phyloP scores from a whole-genome alignment of 306 rosid genomes.

The apple (Malus domestica) region ASM211411v1 NC_041790.1:1440501-1441000 shows the following conservation, averaged over 20 bases:
- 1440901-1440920: no score
- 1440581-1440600: conserved; percentile 38
- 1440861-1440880: no score
- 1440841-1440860: no score
- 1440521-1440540: conserved; percentile 45
- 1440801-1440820: no score
- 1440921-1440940: no score
- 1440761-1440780: no score
- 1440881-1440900: no score
- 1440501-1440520: not conserved
- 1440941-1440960: no score
- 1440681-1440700: conserved; percentile 26
- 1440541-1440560: conserved; percentile 41
- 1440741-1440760: conserved; percentile 15
- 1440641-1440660: conserved; percentile 26
- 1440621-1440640: conserved; percentile 37
- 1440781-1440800: no score
- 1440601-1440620: conserved; percentile 28
- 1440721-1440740: conserved; percentile 37
- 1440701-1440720: conserved; percentile 17
- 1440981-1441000: no score
- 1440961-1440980: no score
- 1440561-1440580: conserved; percentile 37
- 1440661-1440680: conserved; percentile 32
- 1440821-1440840: no score